Base-by-base conservation (phyloP, 148 eudicot species). In the Nepenthes gracilis region DNA sequence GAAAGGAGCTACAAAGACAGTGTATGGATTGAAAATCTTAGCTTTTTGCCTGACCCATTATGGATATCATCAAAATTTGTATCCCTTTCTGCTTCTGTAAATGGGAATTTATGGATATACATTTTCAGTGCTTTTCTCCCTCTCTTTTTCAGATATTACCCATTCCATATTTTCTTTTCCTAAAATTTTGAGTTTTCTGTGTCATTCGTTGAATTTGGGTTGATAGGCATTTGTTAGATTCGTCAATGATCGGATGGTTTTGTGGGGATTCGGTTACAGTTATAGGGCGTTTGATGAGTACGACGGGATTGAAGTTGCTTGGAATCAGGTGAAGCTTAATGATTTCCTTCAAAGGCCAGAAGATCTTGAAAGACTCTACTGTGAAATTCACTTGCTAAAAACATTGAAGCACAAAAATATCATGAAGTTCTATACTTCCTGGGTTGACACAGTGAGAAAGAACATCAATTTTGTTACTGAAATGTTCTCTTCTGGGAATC, bases 261-360 rank as follows among this genome's bases (percentile, higher is more conserved):
- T 7, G 7, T 12, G 12, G 43, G 14, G 55, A 47, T 47, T 57
- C 23, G 9, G 5, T 9, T 56, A 37, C 67, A 70, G 73, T 43
- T 70, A 70, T 43, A 70, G 45, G 57, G 73, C 73, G 37, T 70
- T 70, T 63, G 73, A 70, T 70, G 73, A 70, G 55, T 70, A 70
- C 43, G 67, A 70, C 36, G 73, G 73, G 7, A 70, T 70, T 45
- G 67, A 70, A 63, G 73, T 70, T 37, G 73, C 73, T 63, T 70
- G 67, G 73, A 70, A 63, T 51, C 73, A 70, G 49, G 73, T 70
- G 56, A 70, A 70, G 38, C 67, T 70, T 36, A 45, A 48, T 47
- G 67, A 64, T 59, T 63, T 70, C 47, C 73, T 70, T 70, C 67
- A 51, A 58, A 70, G 62, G 12, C 62, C 69, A 11, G 47, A 66